Evolutionary conservation across 2,329 filamentous ascomycete genomes (phyloP).

Genomic region (Penicillium oxalicum): DNA sequence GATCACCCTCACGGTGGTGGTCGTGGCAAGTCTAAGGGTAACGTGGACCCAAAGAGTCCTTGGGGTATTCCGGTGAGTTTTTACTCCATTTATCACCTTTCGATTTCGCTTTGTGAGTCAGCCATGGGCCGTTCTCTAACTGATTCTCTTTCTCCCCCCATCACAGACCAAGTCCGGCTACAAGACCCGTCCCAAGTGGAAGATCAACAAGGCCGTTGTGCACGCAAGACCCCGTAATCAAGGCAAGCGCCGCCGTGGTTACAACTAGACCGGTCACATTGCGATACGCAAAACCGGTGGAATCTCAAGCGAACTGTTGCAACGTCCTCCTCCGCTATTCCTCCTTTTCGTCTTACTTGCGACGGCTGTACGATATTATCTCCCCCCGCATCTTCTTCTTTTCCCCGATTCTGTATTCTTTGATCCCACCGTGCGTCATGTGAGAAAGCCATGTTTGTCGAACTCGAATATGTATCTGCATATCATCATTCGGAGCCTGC

Average conservation of each 20-base stretch:
- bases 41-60: slow-evolving; percentile 86
- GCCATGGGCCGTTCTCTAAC: neutral
- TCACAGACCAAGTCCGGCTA: slow-evolving; percentile 55
- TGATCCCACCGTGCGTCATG: slow-evolving; percentile 5
- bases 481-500: slow-evolving; percentile 12
- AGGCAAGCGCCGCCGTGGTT: slow-evolving; percentile 71
- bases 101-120: slow-evolving; percentile 1
- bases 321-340: slow-evolving; percentile 6
- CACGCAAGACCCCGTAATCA: slow-evolving; percentile 78
- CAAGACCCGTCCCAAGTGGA: slow-evolving; percentile 85
- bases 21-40: slow-evolving; percentile 98
- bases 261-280: slow-evolving; percentile 41
- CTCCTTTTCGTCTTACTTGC: slow-evolving; percentile 11
- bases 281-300: too few species aligned
- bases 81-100: slow-evolving; percentile 2
- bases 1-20: slow-evolving; percentile 99
- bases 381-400: slow-evolving; percentile 5
- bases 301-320: too few species aligned
- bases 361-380: slow-evolving; percentile 21
- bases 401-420: slow-evolving; percentile 7
- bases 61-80: slow-evolving; percentile 80
- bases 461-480: slow-evolving; percentile 9
- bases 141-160: slow-evolving; percentile 10
- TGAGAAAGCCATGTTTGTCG: slow-evolving; percentile 7
- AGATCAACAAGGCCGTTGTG: slow-evolving; percentile 88